These are phyloP conservation scores for Colletotrichum euphorbiae DNA, from an alignment of 2,329 filamentous ascomycete genomes.

Conservation along the genomic window DNA sequence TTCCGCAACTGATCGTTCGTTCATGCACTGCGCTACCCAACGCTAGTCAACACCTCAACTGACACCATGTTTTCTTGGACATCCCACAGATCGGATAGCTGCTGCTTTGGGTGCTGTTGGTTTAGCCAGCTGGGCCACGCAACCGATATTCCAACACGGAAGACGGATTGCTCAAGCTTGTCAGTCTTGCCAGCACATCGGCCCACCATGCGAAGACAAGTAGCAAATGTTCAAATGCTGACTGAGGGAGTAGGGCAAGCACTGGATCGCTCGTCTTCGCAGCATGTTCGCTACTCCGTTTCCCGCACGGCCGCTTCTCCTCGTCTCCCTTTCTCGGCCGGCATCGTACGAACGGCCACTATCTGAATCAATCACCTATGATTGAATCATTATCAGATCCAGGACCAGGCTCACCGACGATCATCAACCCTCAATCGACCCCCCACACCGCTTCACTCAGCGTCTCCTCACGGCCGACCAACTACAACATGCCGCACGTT, in stretches of 20 bases:
- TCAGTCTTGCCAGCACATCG: constrained; percentile 35
- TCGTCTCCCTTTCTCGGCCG: constrained; percentile 30
- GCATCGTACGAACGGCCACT: constrained; percentile 18
- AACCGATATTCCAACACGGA: constrained; percentile 13
- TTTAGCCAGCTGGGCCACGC: constrained; percentile 15
- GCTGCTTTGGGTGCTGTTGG: constrained; percentile 15
- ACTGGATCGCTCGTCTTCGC: not conserved
- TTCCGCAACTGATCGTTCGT: constrained; percentile 12
- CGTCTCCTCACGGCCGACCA: constrained; percentile 16
- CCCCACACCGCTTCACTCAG: constrained; percentile 21
- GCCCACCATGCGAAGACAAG: not conserved
- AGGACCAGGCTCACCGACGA: constrained; percentile 32
- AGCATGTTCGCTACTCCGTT: constrained; percentile 12
- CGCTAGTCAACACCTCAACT: constrained; percentile 33
- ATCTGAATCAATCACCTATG: constrained; percentile 23
- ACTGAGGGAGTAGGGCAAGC: constrained; percentile 13
- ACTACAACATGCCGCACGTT: constrained; percentile 1
- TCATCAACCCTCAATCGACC: constrained; percentile 17
- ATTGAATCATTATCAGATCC: not conserved
- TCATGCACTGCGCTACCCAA: constrained; percentile 19
- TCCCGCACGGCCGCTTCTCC: constrained; percentile 23
- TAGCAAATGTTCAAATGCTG: not conserved
- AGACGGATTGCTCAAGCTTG: constrained; percentile 12
- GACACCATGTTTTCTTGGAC: constrained; percentile 34
- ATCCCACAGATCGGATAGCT: constrained; percentile 28